Base-by-base conservation (phyloP, 192 early-diverging fungal species). In the Coemansia sp. region DNA sequence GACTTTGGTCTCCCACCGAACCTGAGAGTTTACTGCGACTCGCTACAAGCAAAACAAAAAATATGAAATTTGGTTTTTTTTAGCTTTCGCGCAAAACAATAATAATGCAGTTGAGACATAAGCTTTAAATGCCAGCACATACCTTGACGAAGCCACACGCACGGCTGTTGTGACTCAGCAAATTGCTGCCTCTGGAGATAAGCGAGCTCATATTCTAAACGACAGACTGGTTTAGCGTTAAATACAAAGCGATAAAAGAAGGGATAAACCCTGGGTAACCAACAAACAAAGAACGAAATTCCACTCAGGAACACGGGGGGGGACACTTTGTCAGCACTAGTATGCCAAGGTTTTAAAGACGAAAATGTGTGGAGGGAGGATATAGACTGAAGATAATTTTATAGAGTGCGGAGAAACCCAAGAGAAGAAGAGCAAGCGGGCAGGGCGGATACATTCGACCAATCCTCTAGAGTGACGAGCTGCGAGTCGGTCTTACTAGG, bases 1-100 rank as follows among this genome's bases (percentile, higher is more conserved):
- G 19, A 66, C 32, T 34, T 72, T 78, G 65, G 72, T 74, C 44
- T 74, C 77, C 64, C 77, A 74, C 41, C 77, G 68, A 15, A 67
- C 68, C 55, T 74, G 76, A 25, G 50, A 58, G 48, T 53, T 57
- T 37, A 48, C 68, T 31, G 61, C 25, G 14, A 55, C 12, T 59
- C 45, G 42, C 62, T 73, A 29, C 34, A 67, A 55, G 38, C 32
- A 53, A 66, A 66, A 27, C 41, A 41, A 58, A 45, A 68, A 68
- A 31, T 15, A 32, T 21, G 8, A 31, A 19, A 4, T 44, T 44
- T 23, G 32, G 15, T 23, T 8, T 36, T 36, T 31, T 46, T 25
- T 27, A 63, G 62, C 61, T 4, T 29, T 14, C 5, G 27, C 12
- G 25, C 21, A 55, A 29, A 55, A 12, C 23, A 55, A 15, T 5